A percentile compares a stretch with the other conserved stretches of the same genome.
Evolutionary conservation across 345 rosid species (phyloP).

Genomic region (Zanthoxylum bungeanum): DNA sequence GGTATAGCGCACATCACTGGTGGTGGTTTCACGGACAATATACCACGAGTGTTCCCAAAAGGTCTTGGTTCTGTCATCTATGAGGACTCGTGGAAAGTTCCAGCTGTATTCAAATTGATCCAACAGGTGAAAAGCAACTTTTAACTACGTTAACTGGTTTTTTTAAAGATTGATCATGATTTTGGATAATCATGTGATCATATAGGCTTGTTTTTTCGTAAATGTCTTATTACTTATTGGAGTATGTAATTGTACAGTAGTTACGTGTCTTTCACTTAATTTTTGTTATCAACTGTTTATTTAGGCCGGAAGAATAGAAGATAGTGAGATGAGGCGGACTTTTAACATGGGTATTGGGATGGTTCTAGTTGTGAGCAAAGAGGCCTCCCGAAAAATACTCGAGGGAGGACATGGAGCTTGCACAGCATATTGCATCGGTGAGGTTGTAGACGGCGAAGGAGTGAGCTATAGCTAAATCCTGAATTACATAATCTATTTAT

Average conservation of each 20-base stretch:
- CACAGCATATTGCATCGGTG: conserved; percentile 60
- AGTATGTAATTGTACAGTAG: too few relatives aligned
- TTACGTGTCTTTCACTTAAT: too few relatives aligned
- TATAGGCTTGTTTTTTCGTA: neutral
- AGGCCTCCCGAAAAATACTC: neutral
- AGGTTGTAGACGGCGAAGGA: conserved; percentile 64
- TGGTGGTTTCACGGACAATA: conserved; percentile 89
- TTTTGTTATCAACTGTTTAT: neutral
- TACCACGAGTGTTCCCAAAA: conserved; percentile 71
- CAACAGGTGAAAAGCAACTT: conserved; percentile 52
- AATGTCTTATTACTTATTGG: neutral
- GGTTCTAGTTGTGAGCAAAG: conserved; percentile 69
- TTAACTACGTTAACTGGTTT: neutral
- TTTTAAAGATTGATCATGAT: neutral
- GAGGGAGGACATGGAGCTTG: neutral
- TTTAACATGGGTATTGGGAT: conserved; percentile 94
- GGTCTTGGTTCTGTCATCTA: conserved; percentile 74
- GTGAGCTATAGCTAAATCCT: conserved; percentile 54
- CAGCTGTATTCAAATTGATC: conserved; percentile 77
- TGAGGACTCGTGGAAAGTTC: conserved; percentile 67
- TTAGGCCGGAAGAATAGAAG: conserved; percentile 78
- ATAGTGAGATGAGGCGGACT: conserved; percentile 85
- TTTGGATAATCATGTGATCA: too few relatives aligned
- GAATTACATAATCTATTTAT: too few relatives aligned
- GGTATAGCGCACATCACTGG: conserved; percentile 89